A percentile compares a stretch with the other conserved stretches of the same genome.
These are phyloP conservation scores for Penicillium sp. DNA, from an alignment of 2,329 filamentous ascomycete species.

Conservation along the genomic window DNA sequence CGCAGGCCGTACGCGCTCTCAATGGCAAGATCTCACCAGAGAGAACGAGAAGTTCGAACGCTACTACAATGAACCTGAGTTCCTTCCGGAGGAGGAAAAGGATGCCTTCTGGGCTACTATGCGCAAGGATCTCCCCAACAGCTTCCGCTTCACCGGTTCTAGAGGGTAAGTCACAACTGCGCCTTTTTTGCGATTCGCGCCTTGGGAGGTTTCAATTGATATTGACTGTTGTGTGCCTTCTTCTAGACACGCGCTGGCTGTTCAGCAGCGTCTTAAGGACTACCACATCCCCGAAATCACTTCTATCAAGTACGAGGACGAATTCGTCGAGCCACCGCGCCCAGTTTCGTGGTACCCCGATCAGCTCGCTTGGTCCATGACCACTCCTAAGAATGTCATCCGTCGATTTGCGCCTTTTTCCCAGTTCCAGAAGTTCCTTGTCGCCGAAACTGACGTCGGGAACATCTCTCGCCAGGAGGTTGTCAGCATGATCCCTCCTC, in stretches of 20 bases:
- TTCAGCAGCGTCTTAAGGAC: conserved; percentile 82
- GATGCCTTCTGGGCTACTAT: conserved; percentile 81
- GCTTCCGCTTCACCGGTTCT: conserved; percentile 94
- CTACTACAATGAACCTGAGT: conserved; percentile 78
- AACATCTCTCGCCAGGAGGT: conserved; percentile 98
- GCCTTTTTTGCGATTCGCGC: conserved; percentile 2
- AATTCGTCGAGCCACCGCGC: conserved; percentile 75
- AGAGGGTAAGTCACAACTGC: conserved; percentile 65
- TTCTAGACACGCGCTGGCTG: conserved; percentile 81
- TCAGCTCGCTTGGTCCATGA: conserved; percentile 95
- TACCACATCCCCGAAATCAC: conserved; percentile 89
- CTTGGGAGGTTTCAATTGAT: conserved; percentile 1
- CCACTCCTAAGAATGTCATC: conserved; percentile 92
- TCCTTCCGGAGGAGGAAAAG: conserved; percentile 75
- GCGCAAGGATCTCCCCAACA: conserved; percentile 85
- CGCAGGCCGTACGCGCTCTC: conserved; percentile 40
- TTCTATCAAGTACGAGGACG: conserved; percentile 79
- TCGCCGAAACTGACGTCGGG: conserved; percentile 93
- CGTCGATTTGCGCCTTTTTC: conserved; percentile 92
- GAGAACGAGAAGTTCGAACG: conserved; percentile 80
- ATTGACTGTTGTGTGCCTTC: conserved; percentile 13
- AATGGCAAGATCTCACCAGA: conserved; percentile 67
- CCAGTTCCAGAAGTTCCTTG: conserved; percentile 94
- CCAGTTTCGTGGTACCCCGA: conserved; percentile 92
- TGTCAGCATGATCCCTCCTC: conserved; percentile 97